A percentile compares a stretch with the other conserved stretches of the same genome.
Evolutionary conservation across 2,329 filamentous ascomycete genomes (phyloP).

Genomic region (Aspergillus sojae): DNA sequence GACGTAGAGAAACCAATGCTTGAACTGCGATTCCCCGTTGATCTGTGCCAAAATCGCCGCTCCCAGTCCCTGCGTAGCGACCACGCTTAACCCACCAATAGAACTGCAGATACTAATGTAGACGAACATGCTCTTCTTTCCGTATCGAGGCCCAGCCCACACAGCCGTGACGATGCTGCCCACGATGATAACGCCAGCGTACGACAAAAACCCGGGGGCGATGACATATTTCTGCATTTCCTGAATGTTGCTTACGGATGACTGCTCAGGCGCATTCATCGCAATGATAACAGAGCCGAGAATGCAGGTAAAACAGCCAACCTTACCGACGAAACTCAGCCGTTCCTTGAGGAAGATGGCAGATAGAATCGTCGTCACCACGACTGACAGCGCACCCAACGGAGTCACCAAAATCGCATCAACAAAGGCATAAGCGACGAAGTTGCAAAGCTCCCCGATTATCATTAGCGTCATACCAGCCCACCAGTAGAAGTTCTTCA

Average conservation of each 20-base stretch:
- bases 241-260: conserved; percentile 83
- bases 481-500: conserved; percentile 97
- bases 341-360: conserved; percentile 96
- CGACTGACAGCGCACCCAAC: conserved; percentile 85
- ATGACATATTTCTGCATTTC: conserved; percentile 90
- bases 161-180: conserved; percentile 72
- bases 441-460: conserved; percentile 93
- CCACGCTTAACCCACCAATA: conserved; percentile 90
- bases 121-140: conserved; percentile 96
- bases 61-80: conserved; percentile 89
- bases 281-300: conserved; percentile 91
- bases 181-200: conserved; percentile 79
- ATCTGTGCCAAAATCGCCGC: conserved; percentile 88
- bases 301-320: conserved; percentile 94
- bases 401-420: conserved; percentile 95
- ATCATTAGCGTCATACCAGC: conserved; percentile 96
- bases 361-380: conserved; percentile 86
- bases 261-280: conserved; percentile 85
- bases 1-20: conserved; percentile 96
- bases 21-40: conserved; percentile 82
- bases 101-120: conserved; percentile 96
- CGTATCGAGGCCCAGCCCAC: conserved; percentile 83
- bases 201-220: conserved; percentile 80
- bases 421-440: conserved; percentile 94
- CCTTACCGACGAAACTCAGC: conserved; percentile 92